phyloP scores from a whole-genome alignment of 2,329 filamentous ascomycete species.

The Elsinoe arachidis region DNA sequence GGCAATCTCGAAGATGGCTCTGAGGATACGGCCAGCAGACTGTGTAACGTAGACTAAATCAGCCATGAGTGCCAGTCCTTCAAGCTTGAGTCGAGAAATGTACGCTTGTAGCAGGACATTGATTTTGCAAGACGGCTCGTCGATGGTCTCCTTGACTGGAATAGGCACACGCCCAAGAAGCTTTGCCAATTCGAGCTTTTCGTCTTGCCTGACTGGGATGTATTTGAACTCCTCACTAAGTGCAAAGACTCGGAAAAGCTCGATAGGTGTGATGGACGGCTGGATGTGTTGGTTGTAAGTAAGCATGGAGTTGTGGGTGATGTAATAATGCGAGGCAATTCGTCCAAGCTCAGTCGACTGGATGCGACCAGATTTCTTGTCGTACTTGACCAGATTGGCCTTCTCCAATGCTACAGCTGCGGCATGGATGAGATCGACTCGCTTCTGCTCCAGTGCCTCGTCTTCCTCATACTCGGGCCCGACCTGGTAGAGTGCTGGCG shows the following conservation, averaged over 20 bases:
- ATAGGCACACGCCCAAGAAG: constrained; percentile 83
- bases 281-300: constrained; percentile 95
- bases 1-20: constrained; percentile 95
- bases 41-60: constrained; percentile 99
- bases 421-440: constrained; percentile 94
- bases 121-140: constrained; percentile 95
- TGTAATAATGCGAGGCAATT: constrained; percentile 97
- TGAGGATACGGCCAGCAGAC: constrained; percentile 88
- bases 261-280: constrained; percentile 83
- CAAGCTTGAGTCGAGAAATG: constrained; percentile 87
- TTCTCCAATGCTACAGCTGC: constrained; percentile 81
- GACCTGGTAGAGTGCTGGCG: constrained; percentile 89
- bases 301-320: constrained; percentile 90
- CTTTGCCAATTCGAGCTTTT: constrained; percentile 93
- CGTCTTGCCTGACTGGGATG: constrained; percentile 93
- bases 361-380: constrained; percentile 81
- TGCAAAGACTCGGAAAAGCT: constrained; percentile 92
- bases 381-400: constrained; percentile 85
- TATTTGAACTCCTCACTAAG: constrained; percentile 98
- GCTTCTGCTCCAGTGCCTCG: constrained; percentile 83
- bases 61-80: constrained; percentile 91
- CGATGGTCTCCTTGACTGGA: constrained; percentile 93
- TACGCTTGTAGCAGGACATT: constrained; percentile 95
- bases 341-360: constrained; percentile 90
- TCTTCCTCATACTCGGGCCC: constrained; percentile 93